Base-by-base conservation (phyloP, 768 basidiomycete genomes). In the Porphyrellus cyaneotinctus region DNA sequence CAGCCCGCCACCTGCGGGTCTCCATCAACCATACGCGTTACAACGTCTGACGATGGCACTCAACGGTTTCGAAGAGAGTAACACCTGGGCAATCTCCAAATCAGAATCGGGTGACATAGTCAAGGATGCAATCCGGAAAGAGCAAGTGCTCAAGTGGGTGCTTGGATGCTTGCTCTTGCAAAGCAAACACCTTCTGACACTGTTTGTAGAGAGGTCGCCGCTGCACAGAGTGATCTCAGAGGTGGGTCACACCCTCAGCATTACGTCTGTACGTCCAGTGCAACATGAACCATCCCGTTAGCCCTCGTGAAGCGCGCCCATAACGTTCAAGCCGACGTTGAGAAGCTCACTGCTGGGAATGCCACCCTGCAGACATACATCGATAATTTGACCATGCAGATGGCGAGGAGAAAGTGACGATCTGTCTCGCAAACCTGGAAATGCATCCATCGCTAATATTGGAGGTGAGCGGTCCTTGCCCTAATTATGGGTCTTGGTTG, bases 341-440 rank as follows among this genome's bases (percentile, higher is more conserved):
- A 91, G 56, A 91, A 88, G 67, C 75, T 93, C 20, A 71, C 76
- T 2, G 87, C 88, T 5, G 87, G 85, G 45, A 93, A 93, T 57
- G 83, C 84, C 51, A 91, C 85, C 7, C 72, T 93, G 49, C 90
- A 93, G 64, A 87, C 85, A 83, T 93, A 93, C 64, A 91, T 91
- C 63, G 89, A 93, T 65, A 93, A 93, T 60, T 66, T 93, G 61
- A 92, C 91, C 0, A 77, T 88, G 62, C 91, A 93, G 68, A 88
- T 91, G 83, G 86, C 88, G 28, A 88, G 84, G 65, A 75, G 88
- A 55, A 80, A 86, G 67, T 88, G 69, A 78, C 14, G 6, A 30
- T n/a, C 17, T 17, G n/a, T 30, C 17, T 13, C 18, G 35, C n/a
- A 37, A 22, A 11, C 5, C 2, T 24, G 30, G 28, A 43, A 7